These are phyloP conservation scores for Penicillium samsonianum DNA, from an alignment of 495 filamentous ascomycete species.

Conservation along the genomic window DNA sequence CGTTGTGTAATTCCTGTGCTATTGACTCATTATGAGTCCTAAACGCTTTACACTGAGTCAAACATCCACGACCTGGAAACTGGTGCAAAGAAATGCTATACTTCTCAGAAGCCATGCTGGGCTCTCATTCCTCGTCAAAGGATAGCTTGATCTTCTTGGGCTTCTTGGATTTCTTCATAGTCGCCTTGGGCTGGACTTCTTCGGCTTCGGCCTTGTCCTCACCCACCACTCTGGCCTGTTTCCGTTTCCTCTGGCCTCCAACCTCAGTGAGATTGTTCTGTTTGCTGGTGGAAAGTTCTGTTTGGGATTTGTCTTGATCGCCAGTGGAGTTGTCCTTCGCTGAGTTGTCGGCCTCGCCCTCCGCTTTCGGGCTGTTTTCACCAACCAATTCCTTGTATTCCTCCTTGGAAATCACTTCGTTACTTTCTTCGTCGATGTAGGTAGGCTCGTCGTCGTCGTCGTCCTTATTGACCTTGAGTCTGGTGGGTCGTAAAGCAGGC, in stretches of 20 bases:
- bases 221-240: constrained; percentile 45
- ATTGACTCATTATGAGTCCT: constrained; percentile 31
- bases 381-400: constrained; percentile 47
- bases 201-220: constrained; percentile 33
- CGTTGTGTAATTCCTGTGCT: background rate
- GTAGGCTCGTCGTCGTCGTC: constrained; percentile 51
- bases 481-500: constrained; percentile 43
- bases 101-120: background rate
- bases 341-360: constrained; percentile 12
- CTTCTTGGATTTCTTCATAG: constrained; percentile 42
- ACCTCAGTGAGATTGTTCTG: constrained; percentile 45
- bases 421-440: constrained; percentile 51
- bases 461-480: constrained; percentile 33
- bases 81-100: background rate
- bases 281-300: constrained; percentile 27
- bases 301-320: constrained; percentile 18
- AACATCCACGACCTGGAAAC: background rate
- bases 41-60: background rate
- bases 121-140: constrained; percentile 40
- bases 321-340: constrained; percentile 13
- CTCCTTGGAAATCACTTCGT: constrained; percentile 50
- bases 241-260: constrained; percentile 46
- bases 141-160: constrained; percentile 52
- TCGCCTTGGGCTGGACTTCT: constrained; percentile 27
- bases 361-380: constrained; percentile 23